Evolutionary conservation across 805 yeast species (phyloP).

Genomic region (Starmerella kuoi): DNA sequence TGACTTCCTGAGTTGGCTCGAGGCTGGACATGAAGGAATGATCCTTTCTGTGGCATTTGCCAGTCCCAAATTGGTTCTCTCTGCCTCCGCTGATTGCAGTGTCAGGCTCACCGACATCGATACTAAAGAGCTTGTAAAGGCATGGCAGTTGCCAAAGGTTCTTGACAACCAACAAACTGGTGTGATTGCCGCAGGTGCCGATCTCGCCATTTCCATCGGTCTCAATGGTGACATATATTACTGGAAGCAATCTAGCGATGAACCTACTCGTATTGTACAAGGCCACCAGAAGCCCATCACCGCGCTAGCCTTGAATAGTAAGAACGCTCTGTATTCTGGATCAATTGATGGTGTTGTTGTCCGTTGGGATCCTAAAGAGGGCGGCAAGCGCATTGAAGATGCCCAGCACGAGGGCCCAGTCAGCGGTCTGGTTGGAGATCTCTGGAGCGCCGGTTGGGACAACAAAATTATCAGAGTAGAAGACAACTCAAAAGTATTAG

Average conservation of each 20-base stretch:
- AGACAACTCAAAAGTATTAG: constrained; percentile 28
- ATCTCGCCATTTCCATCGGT: constrained; percentile 51
- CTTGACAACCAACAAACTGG: constrained; percentile 70
- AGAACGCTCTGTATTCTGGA: constrained; percentile 42
- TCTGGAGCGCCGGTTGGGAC: constrained; percentile 69
- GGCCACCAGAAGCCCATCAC: constrained; percentile 85
- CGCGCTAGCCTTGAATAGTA: constrained; percentile 32
- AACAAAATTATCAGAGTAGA: constrained; percentile 44
- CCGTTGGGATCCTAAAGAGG: constrained; percentile 40
- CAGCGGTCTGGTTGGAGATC: constrained; percentile 37
- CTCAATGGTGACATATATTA: constrained; percentile 59
- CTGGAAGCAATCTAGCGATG: constrained; percentile 32
- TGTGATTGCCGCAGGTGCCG: constrained; percentile 50
- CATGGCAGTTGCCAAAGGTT: constrained; percentile 40
- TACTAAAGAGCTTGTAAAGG: constrained; percentile 33
- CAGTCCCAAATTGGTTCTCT: constrained; percentile 44
- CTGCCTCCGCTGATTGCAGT: constrained; percentile 73
- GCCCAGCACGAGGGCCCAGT: constrained; percentile 55
- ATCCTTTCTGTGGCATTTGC: constrained; percentile 69
- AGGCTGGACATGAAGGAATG: constrained; percentile 55
- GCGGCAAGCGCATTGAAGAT: constrained; percentile 28
- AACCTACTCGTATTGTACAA: constrained; percentile 35
- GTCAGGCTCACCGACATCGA: constrained; percentile 54
- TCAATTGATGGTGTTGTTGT: constrained; percentile 69
- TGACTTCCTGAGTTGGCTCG: constrained; percentile 45